Evolutionary conservation across 1,284 basidiomycete species (phyloP).

Genomic region (Ceratobasidium theobromae): DNA sequence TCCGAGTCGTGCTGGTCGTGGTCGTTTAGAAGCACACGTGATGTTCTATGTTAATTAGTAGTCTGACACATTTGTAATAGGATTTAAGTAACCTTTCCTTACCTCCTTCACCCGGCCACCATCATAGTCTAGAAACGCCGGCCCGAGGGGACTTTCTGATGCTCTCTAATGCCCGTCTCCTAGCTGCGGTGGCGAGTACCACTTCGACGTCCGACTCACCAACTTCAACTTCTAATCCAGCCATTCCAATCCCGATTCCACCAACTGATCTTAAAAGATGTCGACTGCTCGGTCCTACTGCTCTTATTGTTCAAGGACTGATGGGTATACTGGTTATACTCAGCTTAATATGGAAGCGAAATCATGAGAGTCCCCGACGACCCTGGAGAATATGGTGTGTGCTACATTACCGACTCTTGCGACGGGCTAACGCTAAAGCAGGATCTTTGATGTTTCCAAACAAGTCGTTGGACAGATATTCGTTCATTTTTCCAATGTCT

Average conservation of each 20-base stretch:
- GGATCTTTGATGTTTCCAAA: slow-evolving; percentile 88
- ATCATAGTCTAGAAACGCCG: background rate
- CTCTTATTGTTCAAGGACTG: slow-evolving; percentile 63
- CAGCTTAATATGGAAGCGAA: slow-evolving; percentile 85
- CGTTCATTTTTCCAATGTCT: slow-evolving; percentile 83
- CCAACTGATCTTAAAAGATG: slow-evolving; percentile 54
- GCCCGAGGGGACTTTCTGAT: background rate
- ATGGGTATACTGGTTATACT: slow-evolving; percentile 88
- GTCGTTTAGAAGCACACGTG: background rate
- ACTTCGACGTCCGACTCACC: background rate
- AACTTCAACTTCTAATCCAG: background rate
- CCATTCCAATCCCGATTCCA: slow-evolving; percentile 41
- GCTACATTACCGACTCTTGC: background rate
- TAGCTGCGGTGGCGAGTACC: slow-evolving; percentile 1
- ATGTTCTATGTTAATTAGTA: background rate
- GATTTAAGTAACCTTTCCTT: no score
- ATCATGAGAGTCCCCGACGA: slow-evolving; percentile 80
- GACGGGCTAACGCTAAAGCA: slow-evolving; percentile 40
- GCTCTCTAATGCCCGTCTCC: background rate
- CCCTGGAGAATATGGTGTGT: slow-evolving; percentile 90
- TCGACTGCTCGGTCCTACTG: slow-evolving; percentile 48
- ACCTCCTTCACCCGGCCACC: no score
- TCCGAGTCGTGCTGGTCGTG: background rate
- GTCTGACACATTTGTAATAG: background rate
- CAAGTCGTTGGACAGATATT: slow-evolving; percentile 91